phyloP scores from a whole-genome alignment of 208 protist genomes.

The Tritrichomonas foetus region DNA sequence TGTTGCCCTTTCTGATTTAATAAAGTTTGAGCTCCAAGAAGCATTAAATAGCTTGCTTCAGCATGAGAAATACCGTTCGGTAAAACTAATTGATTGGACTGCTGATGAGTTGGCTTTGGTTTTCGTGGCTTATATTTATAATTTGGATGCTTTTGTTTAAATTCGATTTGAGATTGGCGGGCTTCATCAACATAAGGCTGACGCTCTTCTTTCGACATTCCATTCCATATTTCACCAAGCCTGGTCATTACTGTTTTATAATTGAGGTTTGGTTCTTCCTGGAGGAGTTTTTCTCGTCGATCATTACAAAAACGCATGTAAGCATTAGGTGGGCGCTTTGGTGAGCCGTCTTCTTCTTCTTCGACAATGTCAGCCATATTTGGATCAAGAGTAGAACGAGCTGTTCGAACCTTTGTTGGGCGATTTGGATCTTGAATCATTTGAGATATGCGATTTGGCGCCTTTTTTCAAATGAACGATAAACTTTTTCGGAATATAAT shows the following conservation, averaged over 20 bases:
- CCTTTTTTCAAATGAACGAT: no score
- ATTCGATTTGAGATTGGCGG: not conserved
- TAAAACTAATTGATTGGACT: not conserved
- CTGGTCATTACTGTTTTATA: not conserved
- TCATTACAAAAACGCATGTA: not conserved
- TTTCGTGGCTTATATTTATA: not conserved
- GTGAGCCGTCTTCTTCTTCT: no score
- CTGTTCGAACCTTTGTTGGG: no score
- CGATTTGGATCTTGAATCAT: no score
- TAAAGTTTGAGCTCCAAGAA: not conserved
- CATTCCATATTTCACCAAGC: not conserved
- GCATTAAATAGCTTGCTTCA: not conserved
- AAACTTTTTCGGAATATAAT: no score
- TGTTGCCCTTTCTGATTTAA: not conserved
- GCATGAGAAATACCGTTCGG: not conserved
- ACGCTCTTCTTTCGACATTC: not conserved
- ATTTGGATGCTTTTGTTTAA: not conserved
- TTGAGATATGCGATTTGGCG: no score
- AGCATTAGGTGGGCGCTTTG: not conserved
- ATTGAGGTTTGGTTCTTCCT: not conserved
- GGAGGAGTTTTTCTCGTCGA: not conserved
- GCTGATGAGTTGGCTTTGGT: not conserved
- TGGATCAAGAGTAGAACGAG: no score
- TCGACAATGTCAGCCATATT: no score
- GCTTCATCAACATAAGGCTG: not conserved